Evolutionary conservation across 2,329 filamentous ascomycete species (phyloP), one percentile per base, ranked within the genome.

Genomic region (Shiraia bambusicola): DNA sequence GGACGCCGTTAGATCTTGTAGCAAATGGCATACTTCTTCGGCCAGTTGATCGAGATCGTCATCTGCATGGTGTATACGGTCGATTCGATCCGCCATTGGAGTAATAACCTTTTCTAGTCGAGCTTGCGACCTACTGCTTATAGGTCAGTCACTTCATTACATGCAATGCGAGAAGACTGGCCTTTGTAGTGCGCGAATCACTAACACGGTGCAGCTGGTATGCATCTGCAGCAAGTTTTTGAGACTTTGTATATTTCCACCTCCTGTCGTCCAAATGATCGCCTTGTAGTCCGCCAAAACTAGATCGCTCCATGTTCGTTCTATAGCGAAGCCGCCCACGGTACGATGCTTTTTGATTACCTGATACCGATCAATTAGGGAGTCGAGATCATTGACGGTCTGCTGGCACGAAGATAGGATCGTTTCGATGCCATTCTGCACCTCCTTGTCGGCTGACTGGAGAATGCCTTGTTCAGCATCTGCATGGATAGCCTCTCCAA

Each of bases 241-340:
- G 37, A 76, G 50, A 15, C 66, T 58, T 9, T 63, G 54, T 15
- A 76, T 66, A 35, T 61, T 59, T 1, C 72, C 72, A 10, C 70
- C 71, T 19, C 74, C 70, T 2, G 67, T 65, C 2, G 72, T 75
- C 73, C 73, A 76, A 43, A 67, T 65, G 55, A 75, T 66, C 4
- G 64, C 69, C 40, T 67, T 66, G 52, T 72, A 73, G 44, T 70
- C 67, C 4, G 64, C 51, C 6, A 75, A 32, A 0, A 74, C 69
- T 3, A 69, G 52, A 28, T 71, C 63, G 35, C 67, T 72, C 73
- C 73, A 76, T 29, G 61, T 66, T 32, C 70, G 61, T 41, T 74
- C 71, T 15, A 72, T 65, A 1, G 69, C 61, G 38, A 69, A 70
- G 2, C 70, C 69, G 8, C 67, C 64, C 13, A 56, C 59, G 0